A percentile compares a stretch with the other conserved stretches of the same genome.
Conservation (phyloP, 2,329 filamentous ascomycete species). For the Penicillium sp. region DNA sequence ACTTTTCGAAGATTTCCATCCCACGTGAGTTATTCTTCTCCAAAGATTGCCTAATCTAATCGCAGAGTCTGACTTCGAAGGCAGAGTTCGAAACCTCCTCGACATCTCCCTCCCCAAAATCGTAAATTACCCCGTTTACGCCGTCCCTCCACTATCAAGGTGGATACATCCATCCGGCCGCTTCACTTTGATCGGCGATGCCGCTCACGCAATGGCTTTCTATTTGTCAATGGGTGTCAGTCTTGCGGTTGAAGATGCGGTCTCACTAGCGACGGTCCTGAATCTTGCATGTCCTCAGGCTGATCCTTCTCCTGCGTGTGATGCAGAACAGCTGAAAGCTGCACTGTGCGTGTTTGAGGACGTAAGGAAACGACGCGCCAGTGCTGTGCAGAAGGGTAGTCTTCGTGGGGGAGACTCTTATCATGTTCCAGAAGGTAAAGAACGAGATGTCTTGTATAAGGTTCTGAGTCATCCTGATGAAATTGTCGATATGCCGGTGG, state of each 20-base stretch:
- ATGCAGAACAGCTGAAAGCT: not conserved
- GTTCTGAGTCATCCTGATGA: not conserved
- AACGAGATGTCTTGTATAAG: slow-evolving; percentile 1
- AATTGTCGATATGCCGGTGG: not conserved
- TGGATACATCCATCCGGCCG: slow-evolving; percentile 5
- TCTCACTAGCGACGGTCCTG: slow-evolving; percentile 1
- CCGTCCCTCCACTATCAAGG: slow-evolving; percentile 2
- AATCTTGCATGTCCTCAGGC: not conserved
- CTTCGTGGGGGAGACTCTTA: slow-evolving; percentile 5
- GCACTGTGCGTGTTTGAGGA: slow-evolving; percentile 1
- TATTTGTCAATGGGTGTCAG: slow-evolving; percentile 7
- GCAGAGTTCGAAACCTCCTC: not conserved
- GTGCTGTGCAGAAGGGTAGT: slow-evolving; percentile 1
- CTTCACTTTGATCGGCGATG: slow-evolving; percentile 2
- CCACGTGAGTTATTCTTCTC: not conserved
- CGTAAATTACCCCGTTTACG: slow-evolving; percentile 4
- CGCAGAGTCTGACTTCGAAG: no score
- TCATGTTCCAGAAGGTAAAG: slow-evolving; percentile 1
- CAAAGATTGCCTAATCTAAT: no score
- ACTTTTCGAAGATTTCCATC: not conserved
- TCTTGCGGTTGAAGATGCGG: slow-evolving; percentile 6
- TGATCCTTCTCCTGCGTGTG: not conserved
- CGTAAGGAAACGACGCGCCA: not conserved
- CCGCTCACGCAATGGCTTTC: slow-evolving; percentile 6
- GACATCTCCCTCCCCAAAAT: not conserved